Conservation (phyloP, 768 basidiomycete species). For the Boletus vermiculosoides region DNA sequence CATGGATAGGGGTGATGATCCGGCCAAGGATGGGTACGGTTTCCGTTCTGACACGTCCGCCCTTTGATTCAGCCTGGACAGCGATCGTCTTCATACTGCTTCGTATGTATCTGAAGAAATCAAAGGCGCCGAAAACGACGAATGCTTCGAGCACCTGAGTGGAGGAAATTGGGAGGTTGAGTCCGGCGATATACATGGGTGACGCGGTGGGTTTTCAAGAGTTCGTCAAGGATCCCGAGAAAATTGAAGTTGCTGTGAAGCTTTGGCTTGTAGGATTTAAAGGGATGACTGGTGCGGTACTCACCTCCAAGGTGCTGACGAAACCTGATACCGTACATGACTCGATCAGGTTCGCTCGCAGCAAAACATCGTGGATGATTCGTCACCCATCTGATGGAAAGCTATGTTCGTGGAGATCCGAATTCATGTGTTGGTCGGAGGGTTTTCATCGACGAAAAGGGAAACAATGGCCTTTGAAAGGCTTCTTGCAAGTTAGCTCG, state of each 20-base stretch:
- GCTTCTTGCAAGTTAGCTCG: not conserved
- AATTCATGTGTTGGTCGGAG: too few species aligned
- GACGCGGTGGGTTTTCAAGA: not conserved
- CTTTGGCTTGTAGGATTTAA: not conserved
- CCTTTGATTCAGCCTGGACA: slow-evolving; percentile 6
- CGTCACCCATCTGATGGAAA: not conserved
- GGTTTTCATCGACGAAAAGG: not conserved
- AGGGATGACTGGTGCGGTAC: not conserved
- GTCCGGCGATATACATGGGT: slow-evolving; percentile 6
- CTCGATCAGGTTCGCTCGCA: too few species aligned
- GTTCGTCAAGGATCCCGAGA: not conserved
- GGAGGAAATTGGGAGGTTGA: slow-evolving; percentile 2
- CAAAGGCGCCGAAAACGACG: slow-evolving; percentile 1
- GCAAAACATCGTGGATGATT: too few species aligned
- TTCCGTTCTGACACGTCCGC: slow-evolving; percentile 11
- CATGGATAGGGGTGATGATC: slow-evolving; percentile 22
- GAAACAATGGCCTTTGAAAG: not conserved
- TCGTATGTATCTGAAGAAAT: slow-evolving; percentile 1
- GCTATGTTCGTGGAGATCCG: not conserved
- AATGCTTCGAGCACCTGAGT: slow-evolving; percentile 7
- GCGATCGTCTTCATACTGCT: not conserved
- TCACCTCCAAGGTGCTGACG: not conserved
- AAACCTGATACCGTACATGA: too few species aligned
- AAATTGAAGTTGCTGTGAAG: not conserved
- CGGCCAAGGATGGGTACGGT: slow-evolving; percentile 12